phyloP scores from a whole-genome alignment of 768 basidiomycete species.

The Agaricus blazei region DNA sequence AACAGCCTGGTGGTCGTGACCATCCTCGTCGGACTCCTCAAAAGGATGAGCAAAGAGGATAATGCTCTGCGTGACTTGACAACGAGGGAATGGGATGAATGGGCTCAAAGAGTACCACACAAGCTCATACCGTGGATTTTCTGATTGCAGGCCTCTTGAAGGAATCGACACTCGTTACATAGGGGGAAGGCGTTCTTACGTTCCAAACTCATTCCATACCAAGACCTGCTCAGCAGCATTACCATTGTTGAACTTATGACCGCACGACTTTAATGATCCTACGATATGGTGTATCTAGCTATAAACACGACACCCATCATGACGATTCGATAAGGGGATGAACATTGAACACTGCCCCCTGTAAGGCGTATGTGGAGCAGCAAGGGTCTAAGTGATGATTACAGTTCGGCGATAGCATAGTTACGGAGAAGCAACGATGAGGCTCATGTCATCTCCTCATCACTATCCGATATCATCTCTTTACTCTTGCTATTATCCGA shows the following conservation, averaged over 20 bases:
- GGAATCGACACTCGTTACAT: too few relatives aligned
- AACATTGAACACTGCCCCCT: too few relatives aligned
- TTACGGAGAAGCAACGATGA: background rate
- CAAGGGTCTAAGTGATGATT: too few relatives aligned
- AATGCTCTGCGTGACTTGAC: slow-evolving; percentile 33
- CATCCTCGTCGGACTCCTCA: slow-evolving; percentile 29
- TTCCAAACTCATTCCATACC: too few relatives aligned
- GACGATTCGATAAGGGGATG: too few relatives aligned
- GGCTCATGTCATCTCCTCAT: slow-evolving; percentile 70
- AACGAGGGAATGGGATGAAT: slow-evolving; percentile 37
- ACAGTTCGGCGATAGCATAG: background rate
- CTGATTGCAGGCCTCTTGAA: slow-evolving; percentile 16
- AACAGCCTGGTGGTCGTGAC: slow-evolving; percentile 24
- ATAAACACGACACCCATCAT: too few relatives aligned
- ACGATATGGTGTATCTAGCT: too few relatives aligned
- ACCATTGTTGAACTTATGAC: too few relatives aligned
- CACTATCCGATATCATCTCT: slow-evolving; percentile 81
- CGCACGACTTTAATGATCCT: too few relatives aligned
- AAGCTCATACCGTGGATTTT: slow-evolving; percentile 44
- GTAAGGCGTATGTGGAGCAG: too few relatives aligned
- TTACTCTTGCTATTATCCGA: slow-evolving; percentile 69
- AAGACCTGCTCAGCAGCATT: too few relatives aligned
- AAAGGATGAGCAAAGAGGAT: slow-evolving; percentile 43
- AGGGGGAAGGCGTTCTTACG: too few relatives aligned
- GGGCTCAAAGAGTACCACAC: slow-evolving; percentile 41